Base-by-base conservation (phyloP, 768 basidiomycete genomes). In the Podaxis rugospora region DNA sequence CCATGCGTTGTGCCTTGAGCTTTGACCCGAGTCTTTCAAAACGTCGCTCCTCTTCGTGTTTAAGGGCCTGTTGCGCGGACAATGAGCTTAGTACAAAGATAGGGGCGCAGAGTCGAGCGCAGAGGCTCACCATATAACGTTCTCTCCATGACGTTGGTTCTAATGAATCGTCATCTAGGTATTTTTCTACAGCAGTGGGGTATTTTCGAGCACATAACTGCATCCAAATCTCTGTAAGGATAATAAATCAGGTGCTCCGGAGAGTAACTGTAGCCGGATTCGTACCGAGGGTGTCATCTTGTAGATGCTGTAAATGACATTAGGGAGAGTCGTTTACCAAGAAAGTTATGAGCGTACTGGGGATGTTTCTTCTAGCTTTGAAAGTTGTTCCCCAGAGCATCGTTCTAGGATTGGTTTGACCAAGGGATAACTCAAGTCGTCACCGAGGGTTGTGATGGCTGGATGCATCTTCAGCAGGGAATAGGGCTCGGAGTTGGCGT, bases 361-460 rank as follows among this genome's bases (percentile, higher is more conserved):
- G 46, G 89, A 87, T 52, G 81, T 75, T 65, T 83, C 76, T 74
- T 94, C 92, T 63, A 93, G 71, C 63, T 83, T 77, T 59, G 81
- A 74, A 25, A 94, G 81, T 63, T 87, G 86, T 62, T 91, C 88
- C 64, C 85, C 80, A 59, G 80, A 80, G 73, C 90, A 92, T 66
- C 82, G 81, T 67, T 88, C 84, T 62, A 94, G 77, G 47, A 94
- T 85, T 47, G 91, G 92, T 68, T 81, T 83, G 63, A 89, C 81
- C 54, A 92, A 77, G 47, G 80, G 76, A 71, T 83, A 89, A 60
- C 82, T 83, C 66, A 90, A 62, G 53, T 81, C 80, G 63, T 83
- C 79, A 13, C 89, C 89, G 25, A 94, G 75, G 67, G 83, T 83
- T 54, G 74, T 73, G 64, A 92, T 86, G 54, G 79, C 91, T 92